Evolutionary conservation across 257 asterid genomes (phyloP).

Genomic region (Ajuga chamaepitys): DNA sequence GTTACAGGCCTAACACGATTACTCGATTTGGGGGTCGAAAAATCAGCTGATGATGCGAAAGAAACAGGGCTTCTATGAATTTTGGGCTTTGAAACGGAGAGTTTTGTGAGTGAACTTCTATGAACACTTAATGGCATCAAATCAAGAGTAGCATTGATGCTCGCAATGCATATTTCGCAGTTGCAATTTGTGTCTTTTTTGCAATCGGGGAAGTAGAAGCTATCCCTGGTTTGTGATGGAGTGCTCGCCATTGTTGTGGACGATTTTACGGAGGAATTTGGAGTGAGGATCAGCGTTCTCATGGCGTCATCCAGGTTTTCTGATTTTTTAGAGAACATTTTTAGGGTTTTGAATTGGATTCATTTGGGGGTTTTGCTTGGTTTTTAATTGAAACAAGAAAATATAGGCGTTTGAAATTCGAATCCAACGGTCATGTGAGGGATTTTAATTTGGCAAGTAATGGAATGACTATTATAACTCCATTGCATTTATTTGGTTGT

Average conservation of each 20-base stretch:
- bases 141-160: constrained; percentile 83
- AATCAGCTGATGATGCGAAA: constrained; percentile 26
- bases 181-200: constrained; percentile 72
- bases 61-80: constrained; percentile 47
- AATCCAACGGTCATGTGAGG: constrained; percentile 28
- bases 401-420: constrained; percentile 16
- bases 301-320: constrained; percentile 24
- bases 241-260: constrained; percentile 27
- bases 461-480: neutral
- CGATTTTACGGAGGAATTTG: constrained; percentile 60
- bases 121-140: constrained; percentile 45
- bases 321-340: constrained; percentile 4
- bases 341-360: neutral
- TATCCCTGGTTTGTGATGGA: constrained; percentile 43
- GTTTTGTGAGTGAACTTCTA: constrained; percentile 41
- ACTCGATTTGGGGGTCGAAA: constrained; percentile 38
- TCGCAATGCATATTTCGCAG: constrained; percentile 73
- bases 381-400: neutral
- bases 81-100: constrained; percentile 31
- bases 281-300: constrained; percentile 41
- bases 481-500: too few species aligned
- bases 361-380: neutral
- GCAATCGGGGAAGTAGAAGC: constrained; percentile 71
- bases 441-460: constrained; percentile 1
- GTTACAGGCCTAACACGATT: neutral